These are phyloP conservation scores for Fusarium newnesense DNA, from an alignment of 2,329 filamentous ascomycete species.

Conservation along the genomic window DNA sequence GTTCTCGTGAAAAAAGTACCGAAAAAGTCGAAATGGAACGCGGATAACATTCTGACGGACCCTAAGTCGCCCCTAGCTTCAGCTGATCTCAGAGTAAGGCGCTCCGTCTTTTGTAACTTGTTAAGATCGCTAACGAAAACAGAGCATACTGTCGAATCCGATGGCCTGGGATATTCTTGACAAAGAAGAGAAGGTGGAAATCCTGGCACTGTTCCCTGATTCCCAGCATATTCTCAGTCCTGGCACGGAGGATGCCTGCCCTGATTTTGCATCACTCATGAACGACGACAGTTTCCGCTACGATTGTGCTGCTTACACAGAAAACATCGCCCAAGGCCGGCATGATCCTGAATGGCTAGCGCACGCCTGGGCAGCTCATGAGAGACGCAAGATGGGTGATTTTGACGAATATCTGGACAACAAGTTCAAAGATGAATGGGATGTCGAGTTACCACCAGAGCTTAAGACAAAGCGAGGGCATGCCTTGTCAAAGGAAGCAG, in stretches of 20 bases:
- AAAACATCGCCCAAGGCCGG: constrained; percentile 58
- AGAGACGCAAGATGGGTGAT: constrained; percentile 58
- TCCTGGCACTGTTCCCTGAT: constrained; percentile 53
- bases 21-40: constrained; percentile 51
- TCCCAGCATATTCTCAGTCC: constrained; percentile 51
- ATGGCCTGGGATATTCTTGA: constrained; percentile 53
- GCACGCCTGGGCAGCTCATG: constrained; percentile 63
- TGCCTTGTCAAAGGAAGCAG: background rate
- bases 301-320: constrained; percentile 58
- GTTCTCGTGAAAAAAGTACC: constrained; percentile 35
- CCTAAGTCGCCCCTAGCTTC: constrained; percentile 52
- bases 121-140: background rate
- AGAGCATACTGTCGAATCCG: constrained; percentile 53
- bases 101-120: background rate
- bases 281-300: constrained; percentile 61
- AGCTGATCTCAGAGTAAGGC: constrained; percentile 50
- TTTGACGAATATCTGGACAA: constrained; percentile 60
- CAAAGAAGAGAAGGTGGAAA: constrained; percentile 48
- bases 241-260: constrained; percentile 51
- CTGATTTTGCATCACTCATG: constrained; percentile 55
- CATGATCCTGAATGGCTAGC: constrained; percentile 65
- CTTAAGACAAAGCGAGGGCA: constrained; percentile 37
- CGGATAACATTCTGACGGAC: constrained; percentile 50
- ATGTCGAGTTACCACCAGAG: constrained; percentile 51
- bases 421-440: constrained; percentile 62